Evolutionary conservation across 2,329 filamentous ascomycete genomes (phyloP).

Genomic region (Trichoderma koningiopsis): DNA sequence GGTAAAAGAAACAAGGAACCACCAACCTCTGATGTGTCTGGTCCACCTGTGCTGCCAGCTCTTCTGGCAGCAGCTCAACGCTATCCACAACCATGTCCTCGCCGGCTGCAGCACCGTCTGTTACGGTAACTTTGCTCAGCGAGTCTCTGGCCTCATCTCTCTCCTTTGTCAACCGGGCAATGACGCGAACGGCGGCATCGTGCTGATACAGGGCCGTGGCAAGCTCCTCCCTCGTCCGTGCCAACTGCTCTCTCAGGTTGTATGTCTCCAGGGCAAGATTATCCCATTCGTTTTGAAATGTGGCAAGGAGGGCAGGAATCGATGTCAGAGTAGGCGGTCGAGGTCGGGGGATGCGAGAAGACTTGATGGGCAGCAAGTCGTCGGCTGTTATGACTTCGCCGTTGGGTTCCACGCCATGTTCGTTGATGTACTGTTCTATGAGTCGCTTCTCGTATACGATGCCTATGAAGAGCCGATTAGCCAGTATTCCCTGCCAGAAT

Average conservation of each 20-base stretch:
- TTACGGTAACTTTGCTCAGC: slow-evolving; percentile 80
- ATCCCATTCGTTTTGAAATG: slow-evolving; percentile 99
- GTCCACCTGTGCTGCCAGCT: slow-evolving; percentile 72
- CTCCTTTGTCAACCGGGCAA: slow-evolving; percentile 87
- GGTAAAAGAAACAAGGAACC: background rate
- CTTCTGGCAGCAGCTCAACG: slow-evolving; percentile 71
- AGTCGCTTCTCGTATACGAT: slow-evolving; percentile 93
- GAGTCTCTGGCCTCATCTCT: slow-evolving; percentile 90
- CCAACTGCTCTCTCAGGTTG: slow-evolving; percentile 84
- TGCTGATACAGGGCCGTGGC: slow-evolving; percentile 94
- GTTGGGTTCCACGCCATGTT: slow-evolving; percentile 90
- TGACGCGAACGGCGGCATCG: slow-evolving; percentile 93
- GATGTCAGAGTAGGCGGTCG: slow-evolving; percentile 93
- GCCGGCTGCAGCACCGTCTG: slow-evolving; percentile 57
- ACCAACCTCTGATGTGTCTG: slow-evolving; percentile 72
- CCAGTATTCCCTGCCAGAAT: background rate
- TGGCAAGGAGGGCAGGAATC: slow-evolving; percentile 88
- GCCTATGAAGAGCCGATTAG: slow-evolving; percentile 51
- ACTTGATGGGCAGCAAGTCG: slow-evolving; percentile 86
- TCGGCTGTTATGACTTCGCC: slow-evolving; percentile 81
- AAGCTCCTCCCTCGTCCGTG: slow-evolving; percentile 89
- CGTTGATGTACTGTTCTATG: slow-evolving; percentile 91
- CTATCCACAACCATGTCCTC: slow-evolving; percentile 92
- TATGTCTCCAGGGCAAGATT: slow-evolving; percentile 88
- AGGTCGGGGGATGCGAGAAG: slow-evolving; percentile 79